Conservation (phyloP, 1,139 yeast species). For the Spathaspora sp. region DNA sequence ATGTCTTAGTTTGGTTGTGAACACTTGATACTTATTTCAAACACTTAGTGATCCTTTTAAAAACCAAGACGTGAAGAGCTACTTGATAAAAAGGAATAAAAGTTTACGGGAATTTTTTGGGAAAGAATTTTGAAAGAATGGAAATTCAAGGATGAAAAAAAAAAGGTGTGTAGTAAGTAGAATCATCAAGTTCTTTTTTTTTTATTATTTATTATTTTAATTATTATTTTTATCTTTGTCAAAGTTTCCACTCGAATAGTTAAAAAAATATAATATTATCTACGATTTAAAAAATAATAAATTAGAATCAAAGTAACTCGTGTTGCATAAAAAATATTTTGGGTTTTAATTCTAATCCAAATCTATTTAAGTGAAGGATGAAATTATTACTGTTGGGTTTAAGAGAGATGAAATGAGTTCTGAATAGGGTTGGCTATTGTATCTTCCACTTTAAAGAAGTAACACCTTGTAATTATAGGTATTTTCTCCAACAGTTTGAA, state of each 20-base stretch:
- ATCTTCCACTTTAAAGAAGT: too few species aligned
- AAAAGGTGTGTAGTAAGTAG: slow-evolving; percentile 2
- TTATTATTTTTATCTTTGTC: slow-evolving; percentile 3
- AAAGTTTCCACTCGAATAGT: slow-evolving; percentile 5
- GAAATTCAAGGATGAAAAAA: slow-evolving; percentile 6
- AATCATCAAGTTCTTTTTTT: slow-evolving; percentile 1
- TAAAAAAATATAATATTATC: slow-evolving; percentile 2
- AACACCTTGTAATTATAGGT: too few species aligned
- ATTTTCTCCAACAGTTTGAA: too few species aligned
- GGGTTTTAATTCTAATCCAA: not conserved
- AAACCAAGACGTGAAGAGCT: not conserved
- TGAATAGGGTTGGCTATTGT: too few species aligned
- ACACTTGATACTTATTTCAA: not conserved
- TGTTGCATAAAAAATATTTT: not conserved
- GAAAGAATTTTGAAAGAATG: slow-evolving; percentile 3
- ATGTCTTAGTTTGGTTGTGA: not conserved
- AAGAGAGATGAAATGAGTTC: too few species aligned
- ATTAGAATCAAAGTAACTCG: not conserved
- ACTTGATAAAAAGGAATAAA: not conserved
- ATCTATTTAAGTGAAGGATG: not conserved
- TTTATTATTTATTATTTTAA: not conserved
- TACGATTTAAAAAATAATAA: not conserved
- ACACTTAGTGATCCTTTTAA: not conserved
- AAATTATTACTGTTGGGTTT: not conserved
- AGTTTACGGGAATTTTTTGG: not conserved